These are phyloP conservation scores for Thymus mandschuricus DNA, from an alignment of 257 asterid genomes.

Conservation along the genomic window DNA sequence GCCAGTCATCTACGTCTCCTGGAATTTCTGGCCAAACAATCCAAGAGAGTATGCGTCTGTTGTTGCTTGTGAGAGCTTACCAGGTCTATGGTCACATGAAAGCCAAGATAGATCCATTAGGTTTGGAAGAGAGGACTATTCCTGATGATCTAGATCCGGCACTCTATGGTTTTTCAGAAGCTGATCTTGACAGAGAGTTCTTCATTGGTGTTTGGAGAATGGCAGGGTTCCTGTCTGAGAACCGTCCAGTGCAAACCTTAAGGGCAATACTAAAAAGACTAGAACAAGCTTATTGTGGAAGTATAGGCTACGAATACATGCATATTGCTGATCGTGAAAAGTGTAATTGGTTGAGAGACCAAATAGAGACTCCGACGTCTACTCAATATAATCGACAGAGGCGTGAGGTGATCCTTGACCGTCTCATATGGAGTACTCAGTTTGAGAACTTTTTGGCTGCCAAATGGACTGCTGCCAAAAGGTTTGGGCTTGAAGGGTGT, in stretches of 20 bases:
- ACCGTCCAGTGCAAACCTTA: conserved; percentile 94
- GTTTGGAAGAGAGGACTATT: conserved; percentile 70
- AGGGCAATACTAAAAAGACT: conserved; percentile 85
- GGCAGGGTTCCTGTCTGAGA: conserved; percentile 94
- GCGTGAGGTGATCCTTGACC: conserved; percentile 92
- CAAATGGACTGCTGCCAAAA: conserved; percentile 92
- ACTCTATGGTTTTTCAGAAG: conserved; percentile 86
- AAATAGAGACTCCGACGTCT: conserved; percentile 87
- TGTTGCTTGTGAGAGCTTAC: conserved; percentile 94
- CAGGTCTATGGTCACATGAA: conserved; percentile 98
- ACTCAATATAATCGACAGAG: conserved; percentile 68
- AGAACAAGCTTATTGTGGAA: conserved; percentile 96
- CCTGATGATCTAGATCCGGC: conserved; percentile 92
- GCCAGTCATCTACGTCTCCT: conserved; percentile 88
- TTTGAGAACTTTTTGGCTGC: conserved; percentile 96
- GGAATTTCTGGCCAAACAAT: conserved; percentile 97
- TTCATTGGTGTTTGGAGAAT: conserved; percentile 95
- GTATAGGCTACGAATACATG: conserved; percentile 93
- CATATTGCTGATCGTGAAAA: conserved; percentile 90
- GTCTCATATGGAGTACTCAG: conserved; percentile 90
- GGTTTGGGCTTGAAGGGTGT: conserved; percentile 98
- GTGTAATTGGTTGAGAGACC: conserved; percentile 98
- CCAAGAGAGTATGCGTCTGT: conserved; percentile 93
- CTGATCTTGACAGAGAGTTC: conserved; percentile 95
- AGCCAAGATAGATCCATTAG: conserved; percentile 89